Evolutionary conservation across 768 basidiomycete species (phyloP).

Genomic region (Chiua virens): DNA sequence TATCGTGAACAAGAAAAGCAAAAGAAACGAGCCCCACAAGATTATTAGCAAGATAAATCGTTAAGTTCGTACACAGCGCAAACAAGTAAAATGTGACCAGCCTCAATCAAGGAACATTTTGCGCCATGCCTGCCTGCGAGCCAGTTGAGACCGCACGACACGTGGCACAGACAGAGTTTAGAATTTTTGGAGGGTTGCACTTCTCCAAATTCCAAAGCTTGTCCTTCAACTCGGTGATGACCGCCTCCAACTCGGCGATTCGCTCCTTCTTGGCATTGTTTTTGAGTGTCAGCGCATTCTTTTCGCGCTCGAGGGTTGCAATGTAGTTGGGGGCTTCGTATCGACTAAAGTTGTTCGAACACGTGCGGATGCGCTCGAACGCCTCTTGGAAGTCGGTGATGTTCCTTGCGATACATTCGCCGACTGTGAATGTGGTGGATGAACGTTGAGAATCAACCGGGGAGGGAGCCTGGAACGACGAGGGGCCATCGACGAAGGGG

Average conservation of each 20-base stretch:
- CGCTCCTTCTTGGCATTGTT: constrained; percentile 32
- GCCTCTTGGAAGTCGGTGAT: not conserved
- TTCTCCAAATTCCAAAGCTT: not conserved
- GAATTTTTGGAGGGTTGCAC: no score
- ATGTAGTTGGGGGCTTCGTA: constrained; percentile 30
- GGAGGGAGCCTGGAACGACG: not conserved
- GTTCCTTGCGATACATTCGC: constrained; percentile 23
- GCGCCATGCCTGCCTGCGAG: no score
- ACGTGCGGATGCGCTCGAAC: not conserved
- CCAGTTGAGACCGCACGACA: no score
- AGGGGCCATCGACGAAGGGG: constrained; percentile 6
- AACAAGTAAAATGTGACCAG: no score
- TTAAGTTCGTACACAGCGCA: no score
- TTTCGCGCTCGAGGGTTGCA: constrained; percentile 39
- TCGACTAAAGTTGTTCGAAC: constrained; percentile 13
- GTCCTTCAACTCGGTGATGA: constrained; percentile 1
- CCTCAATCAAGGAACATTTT: no score
- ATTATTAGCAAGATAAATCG: no score
- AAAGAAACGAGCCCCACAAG: no score
- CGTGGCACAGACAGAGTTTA: no score
- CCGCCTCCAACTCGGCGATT: constrained; percentile 11
- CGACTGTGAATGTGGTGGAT: constrained; percentile 6
- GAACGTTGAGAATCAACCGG: constrained; percentile 1
- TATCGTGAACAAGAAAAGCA: no score
- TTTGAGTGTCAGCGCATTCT: constrained; percentile 35